phyloP scores from a whole-genome alignment of 495 filamentous ascomycete species.

The Opeltia flavorubescens region DNA sequence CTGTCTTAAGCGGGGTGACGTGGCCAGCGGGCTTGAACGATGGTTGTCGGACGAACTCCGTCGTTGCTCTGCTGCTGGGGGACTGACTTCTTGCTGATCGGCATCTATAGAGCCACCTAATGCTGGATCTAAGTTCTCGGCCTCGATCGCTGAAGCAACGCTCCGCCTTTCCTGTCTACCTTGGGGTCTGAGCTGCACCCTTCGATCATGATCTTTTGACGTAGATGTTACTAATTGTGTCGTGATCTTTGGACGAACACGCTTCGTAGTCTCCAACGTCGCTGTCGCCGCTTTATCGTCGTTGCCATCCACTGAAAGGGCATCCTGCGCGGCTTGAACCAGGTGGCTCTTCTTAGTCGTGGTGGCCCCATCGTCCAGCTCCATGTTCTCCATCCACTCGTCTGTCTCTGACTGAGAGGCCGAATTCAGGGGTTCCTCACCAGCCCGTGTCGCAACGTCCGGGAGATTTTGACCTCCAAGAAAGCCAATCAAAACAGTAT shows the following conservation, averaged over 20 bases:
- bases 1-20: background rate
- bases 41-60: background rate
- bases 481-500: slow-evolving; percentile 34
- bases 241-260: background rate
- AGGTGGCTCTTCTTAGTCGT: background rate
- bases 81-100: background rate
- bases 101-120: background rate
- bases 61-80: background rate
- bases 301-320: slow-evolving; percentile 10
- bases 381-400: slow-evolving; percentile 11
- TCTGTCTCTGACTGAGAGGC: slow-evolving; percentile 8
- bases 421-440: slow-evolving; percentile 13
- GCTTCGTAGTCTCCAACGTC: background rate
- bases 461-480: slow-evolving; percentile 30
- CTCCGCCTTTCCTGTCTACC: background rate
- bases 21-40: background rate
- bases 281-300: slow-evolving; percentile 7
- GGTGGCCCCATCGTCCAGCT: background rate
- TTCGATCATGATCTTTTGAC: background rate
- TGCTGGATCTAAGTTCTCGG: background rate
- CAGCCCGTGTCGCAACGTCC: slow-evolving; percentile 25
- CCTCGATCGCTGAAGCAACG: background rate
- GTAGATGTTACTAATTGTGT: background rate
- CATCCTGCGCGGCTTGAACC: slow-evolving; percentile 2
- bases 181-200: slow-evolving; percentile 1